Base-by-base conservation (phyloP, 139 green algal species). In the Micractinium sp. region DNA sequence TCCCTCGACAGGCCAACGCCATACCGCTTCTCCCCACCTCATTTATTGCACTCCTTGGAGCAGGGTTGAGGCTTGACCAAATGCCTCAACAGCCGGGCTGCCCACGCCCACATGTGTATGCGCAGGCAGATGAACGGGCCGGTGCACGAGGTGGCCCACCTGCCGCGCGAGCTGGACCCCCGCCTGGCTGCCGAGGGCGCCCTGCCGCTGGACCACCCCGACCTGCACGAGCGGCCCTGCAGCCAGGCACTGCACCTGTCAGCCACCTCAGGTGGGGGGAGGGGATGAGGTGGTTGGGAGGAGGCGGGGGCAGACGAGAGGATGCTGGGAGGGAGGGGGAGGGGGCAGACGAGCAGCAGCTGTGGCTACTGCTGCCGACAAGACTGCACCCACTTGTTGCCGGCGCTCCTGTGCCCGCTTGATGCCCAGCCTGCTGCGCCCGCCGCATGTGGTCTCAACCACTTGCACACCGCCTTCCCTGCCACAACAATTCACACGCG, bases 71-170 rank as follows among this genome's bases (percentile, higher is more conserved):
- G n/a, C n/a, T n/a, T n/a, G n/a, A n/a, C n/a, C n/a, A n/a, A n/a
- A n/a, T n/a, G n/a, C n/a, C n/a, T n/a, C n/a, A n/a, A n/a, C n/a
- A n/a, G n/a, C n/a, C n/a, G n/a, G n/a, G n/a, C n/a, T n/a, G n/a
- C n/a, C n/a, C n/a, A n/a, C n/a, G n/a, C n/a, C n/a, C n/a, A n/a
- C n/a, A n/a, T n/a, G n/a, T n/a, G n/a, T n/a, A n/a, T n/a, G n/a
- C 76, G 60, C 86, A 86, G 86, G 60, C 77, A 81, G 35, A 81
- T 90, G 86, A 86, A 86, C 38, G 77, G 38, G 27, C 78, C 86
- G 2, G 86, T 90, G 86, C 63, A 90, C 63, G 86, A 90, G 39
- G 78, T 81, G 78, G 33, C 66, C 29, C 86, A 29, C 61, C 36
- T 90, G 56, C 63, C 86, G 31, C 20, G 33, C 0, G 56, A 86